Conservation (phyloP, 352 stramenopile species). For the Phytophthora capsici region DNA sequence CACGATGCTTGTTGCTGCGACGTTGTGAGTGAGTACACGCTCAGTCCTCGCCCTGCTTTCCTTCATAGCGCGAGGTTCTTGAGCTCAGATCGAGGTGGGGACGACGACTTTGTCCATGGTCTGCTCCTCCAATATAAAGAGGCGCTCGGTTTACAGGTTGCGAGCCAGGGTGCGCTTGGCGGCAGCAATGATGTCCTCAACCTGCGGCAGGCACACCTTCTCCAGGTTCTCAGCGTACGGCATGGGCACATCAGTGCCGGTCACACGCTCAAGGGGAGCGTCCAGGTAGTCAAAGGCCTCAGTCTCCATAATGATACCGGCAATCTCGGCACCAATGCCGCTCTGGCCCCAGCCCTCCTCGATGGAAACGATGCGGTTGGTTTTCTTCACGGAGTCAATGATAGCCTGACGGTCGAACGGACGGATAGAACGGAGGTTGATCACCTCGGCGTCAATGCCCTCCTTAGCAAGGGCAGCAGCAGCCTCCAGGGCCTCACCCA, state of each 20-base stretch:
- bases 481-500: constrained; percentile 96
- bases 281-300: constrained; percentile 99
- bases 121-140: constrained; percentile 14
- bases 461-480: constrained; percentile 94
- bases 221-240: constrained; percentile 98
- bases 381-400: constrained; percentile 99
- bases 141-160: constrained; percentile 61
- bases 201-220: constrained; percentile 93
- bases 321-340: constrained; percentile 98
- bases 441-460: constrained; percentile 97
- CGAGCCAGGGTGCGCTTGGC: constrained; percentile 89
- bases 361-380: constrained; percentile 96
- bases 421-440: constrained; percentile 93
- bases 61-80: constrained; percentile 38
- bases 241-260: constrained; percentile 98
- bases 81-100: constrained; percentile 29
- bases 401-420: constrained; percentile 98
- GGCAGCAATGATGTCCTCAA: constrained; percentile 94
- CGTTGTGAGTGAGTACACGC: constrained; percentile 27
- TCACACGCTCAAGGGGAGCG: constrained; percentile 97
- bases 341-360: constrained; percentile 98
- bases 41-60: constrained; percentile 35
- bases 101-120: constrained; percentile 25
- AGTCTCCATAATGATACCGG: constrained; percentile 97
- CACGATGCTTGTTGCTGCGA: constrained; percentile 28